Conservation (phyloP, 2,329 filamentous ascomycete species). For the Tolypocladium nubicola region DNA sequence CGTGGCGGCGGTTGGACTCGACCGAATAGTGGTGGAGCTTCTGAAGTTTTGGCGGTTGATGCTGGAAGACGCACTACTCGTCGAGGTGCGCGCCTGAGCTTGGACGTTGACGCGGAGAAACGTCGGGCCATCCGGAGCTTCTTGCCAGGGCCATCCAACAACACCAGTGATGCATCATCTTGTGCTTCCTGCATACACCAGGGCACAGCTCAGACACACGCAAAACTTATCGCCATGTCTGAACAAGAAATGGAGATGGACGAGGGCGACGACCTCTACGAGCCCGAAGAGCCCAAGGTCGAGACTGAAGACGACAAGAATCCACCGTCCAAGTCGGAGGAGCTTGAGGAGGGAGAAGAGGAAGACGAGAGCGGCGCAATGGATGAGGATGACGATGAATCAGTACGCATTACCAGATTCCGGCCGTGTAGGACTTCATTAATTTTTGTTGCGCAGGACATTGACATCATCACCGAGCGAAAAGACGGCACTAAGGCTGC, state of each 20-base stretch:
- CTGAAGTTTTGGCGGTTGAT: neutral
- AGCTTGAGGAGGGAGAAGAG: constrained; percentile 54
- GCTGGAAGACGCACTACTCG: neutral
- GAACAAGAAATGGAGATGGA: constrained; percentile 49
- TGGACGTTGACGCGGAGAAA: constrained; percentile 14
- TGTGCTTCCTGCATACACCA: neutral
- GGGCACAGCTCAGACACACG: neutral
- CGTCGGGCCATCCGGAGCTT: constrained; percentile 12
- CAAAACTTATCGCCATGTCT: constrained; percentile 1
- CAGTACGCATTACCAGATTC: constrained; percentile 10
- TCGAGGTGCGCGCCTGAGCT: neutral
- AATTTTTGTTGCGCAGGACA: constrained; percentile 35
- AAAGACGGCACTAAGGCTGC: constrained; percentile 53
- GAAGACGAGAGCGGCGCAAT: constrained; percentile 51
- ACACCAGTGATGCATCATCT: neutral
- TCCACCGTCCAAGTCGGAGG: constrained; percentile 31
- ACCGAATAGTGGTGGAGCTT: neutral
- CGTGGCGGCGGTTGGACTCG: neutral
- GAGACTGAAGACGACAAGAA: constrained; percentile 20
- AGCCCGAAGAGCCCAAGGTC: constrained; percentile 42
- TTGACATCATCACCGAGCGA: constrained; percentile 58
- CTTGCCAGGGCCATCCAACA: neutral
- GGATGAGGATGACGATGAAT: constrained; percentile 48
- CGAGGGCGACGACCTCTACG: constrained; percentile 59
- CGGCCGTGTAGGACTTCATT: neutral